A percentile compares a stretch with the other conserved stretches of the same genome.
Evolutionary conservation across 306 rosid genomes (phyloP).

Genomic region (Crataegus laevigata): DNA sequence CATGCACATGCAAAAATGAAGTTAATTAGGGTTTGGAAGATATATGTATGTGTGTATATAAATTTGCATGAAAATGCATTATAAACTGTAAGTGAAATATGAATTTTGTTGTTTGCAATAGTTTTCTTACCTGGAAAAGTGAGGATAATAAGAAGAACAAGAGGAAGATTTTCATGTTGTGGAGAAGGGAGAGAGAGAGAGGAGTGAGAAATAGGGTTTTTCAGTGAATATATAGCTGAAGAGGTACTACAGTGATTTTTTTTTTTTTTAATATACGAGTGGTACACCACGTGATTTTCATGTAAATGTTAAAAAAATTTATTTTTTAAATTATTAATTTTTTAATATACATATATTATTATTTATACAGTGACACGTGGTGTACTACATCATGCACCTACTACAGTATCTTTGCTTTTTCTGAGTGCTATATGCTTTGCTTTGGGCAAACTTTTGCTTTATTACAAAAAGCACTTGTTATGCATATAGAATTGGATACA

Average conservation of each 20-base stretch:
- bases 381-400: no score
- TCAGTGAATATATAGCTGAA: not conserved
- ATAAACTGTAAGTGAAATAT: not conserved
- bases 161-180: conserved; percentile 32
- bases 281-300: no score
- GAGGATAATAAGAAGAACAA: conserved; percentile 41
- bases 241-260: not conserved
- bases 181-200: not conserved
- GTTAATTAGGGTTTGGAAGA: no score
- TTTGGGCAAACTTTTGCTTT: conserved; percentile 9
- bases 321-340: no score
- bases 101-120: no score
- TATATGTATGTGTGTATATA: not conserved
- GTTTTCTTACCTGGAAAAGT: conserved; percentile 39
- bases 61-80: no score
- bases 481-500: not conserved
- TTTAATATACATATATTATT: no score
- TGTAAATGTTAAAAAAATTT: no score
- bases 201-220: not conserved
- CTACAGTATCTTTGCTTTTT: not conserved
- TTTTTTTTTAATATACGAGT: no score
- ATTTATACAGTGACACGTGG: no score
- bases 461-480: not conserved
- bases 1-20: not conserved
- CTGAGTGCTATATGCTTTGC: not conserved